phyloP scores from a whole-genome alignment of 1,139 yeast genomes.

The Diutina sp. region DNA sequence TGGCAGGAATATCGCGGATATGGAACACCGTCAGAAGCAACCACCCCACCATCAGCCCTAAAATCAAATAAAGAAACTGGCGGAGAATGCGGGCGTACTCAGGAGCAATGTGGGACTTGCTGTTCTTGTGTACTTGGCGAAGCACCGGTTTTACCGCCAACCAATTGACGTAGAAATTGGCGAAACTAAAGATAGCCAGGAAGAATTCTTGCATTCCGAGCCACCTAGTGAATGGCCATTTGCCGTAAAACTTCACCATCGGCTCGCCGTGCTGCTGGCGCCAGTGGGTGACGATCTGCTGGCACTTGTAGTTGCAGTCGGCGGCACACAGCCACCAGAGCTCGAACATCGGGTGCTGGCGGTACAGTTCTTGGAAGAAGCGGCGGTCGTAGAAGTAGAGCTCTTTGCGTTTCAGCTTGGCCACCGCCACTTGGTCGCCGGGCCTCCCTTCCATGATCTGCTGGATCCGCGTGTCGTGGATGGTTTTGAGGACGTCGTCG shows the following conservation, averaged over 20 bases:
- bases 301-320: constrained; percentile 32
- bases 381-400: neutral
- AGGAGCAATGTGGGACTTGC: constrained; percentile 3
- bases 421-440: neutral
- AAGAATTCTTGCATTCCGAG: constrained; percentile 28
- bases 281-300: constrained; percentile 19
- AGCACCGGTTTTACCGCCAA: constrained; percentile 15
- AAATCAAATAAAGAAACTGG: constrained; percentile 20
- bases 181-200: constrained; percentile 24
- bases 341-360: neutral
- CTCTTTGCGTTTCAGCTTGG: neutral
- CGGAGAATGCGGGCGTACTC: constrained; percentile 14
- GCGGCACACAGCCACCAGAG: constrained; percentile 23
- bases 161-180: constrained; percentile 25
- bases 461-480: neutral
- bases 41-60: constrained; percentile 27
- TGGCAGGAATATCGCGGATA: constrained; percentile 22
- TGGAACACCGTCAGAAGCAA: constrained; percentile 26
- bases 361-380: neutral
- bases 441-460: neutral
- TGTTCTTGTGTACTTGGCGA: constrained; percentile 11
- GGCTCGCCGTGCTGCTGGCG: constrained; percentile 11
- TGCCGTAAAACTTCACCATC: constrained; percentile 31
- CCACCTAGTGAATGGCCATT: constrained; percentile 31
- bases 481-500: neutral